Conservation (phyloP, 1,284 basidiomycete species). For the Leccinum fallax region DNA sequence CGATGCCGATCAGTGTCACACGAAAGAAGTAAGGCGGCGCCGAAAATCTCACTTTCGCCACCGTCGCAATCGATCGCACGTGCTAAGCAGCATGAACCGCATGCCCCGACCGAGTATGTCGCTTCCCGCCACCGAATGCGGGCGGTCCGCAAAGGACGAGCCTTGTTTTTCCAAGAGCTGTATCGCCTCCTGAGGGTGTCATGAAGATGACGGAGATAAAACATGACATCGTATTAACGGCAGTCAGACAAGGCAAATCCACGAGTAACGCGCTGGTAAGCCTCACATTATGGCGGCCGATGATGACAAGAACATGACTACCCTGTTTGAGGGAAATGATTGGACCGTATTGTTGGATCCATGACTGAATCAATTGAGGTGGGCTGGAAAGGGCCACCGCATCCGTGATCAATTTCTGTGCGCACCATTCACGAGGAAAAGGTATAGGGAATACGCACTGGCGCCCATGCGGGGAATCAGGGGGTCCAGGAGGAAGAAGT, state of each 20-base stretch:
- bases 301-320: slow-evolving; percentile 35
- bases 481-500: slow-evolving; percentile 25
- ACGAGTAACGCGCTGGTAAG: not conserved
- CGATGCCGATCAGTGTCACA: not conserved
- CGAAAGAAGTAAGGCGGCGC: not conserved
- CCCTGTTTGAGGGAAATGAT: slow-evolving; percentile 39
- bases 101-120: slow-evolving; percentile 43
- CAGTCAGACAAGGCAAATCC: not conserved
- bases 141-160: slow-evolving; percentile 48
- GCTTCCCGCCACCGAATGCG: slow-evolving; percentile 48
- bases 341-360: slow-evolving; percentile 42
- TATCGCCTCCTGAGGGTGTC: slow-evolving; percentile 42
- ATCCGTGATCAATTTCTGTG: not conserved
- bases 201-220: not conserved
- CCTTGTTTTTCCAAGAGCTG: slow-evolving; percentile 60
- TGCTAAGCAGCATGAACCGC: slow-evolving; percentile 30
- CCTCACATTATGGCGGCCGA: slow-evolving; percentile 38
- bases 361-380: slow-evolving; percentile 32
- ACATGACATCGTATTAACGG: not conserved
- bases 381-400: slow-evolving; percentile 7
- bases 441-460: slow-evolving; percentile 16
- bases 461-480: slow-evolving; percentile 25
- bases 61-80: slow-evolving; percentile 23
- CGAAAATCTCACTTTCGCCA: slow-evolving; percentile 24
- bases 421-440: too few relatives aligned